These are phyloP conservation scores for Sphaerobolus stellatus DNA, from an alignment of 1,284 basidiomycete genomes.

Conservation along the genomic window DNA sequence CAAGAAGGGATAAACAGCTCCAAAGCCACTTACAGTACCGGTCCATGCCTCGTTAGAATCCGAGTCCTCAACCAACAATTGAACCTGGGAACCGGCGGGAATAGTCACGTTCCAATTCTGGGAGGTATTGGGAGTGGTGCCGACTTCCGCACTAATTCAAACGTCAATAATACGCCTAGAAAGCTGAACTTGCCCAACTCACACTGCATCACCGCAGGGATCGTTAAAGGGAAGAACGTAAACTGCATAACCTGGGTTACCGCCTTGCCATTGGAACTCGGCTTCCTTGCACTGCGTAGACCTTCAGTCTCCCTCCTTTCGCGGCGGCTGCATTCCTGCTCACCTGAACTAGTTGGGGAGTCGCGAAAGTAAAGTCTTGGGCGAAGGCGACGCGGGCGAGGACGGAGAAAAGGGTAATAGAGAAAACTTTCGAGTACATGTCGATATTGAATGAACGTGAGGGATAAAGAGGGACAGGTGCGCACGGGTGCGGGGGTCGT, in stretches of 20 bases:
- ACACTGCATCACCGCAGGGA: conserved; percentile 62
- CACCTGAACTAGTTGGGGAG: conserved; percentile 58
- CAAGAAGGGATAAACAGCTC: conserved; percentile 1
- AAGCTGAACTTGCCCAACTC: conserved; percentile 25
- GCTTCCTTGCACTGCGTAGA: conserved; percentile 51
- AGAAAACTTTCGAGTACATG: conserved; percentile 79
- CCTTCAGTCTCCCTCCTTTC: neutral
- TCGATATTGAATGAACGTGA: conserved; percentile 22
- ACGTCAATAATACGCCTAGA: neutral
- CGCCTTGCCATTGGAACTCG: conserved; percentile 53
- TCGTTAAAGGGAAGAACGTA: conserved; percentile 51
- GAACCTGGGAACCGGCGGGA: conserved; percentile 47
- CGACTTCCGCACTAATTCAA: conserved; percentile 47
- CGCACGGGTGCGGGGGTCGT: conserved; percentile 8
- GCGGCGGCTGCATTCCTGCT: neutral
- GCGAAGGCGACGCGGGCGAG: conserved; percentile 46
- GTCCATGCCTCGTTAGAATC: conserved; percentile 64
- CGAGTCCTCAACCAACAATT: conserved; percentile 57
- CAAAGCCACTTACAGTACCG: conserved; percentile 43
- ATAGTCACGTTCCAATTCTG: conserved; percentile 45
- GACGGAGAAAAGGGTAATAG: conserved; percentile 58
- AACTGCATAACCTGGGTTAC: conserved; percentile 56
- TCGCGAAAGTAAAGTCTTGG: conserved; percentile 53
- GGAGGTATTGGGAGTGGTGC: conserved; percentile 47
- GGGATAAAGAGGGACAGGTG: neutral